These are phyloP conservation scores for Triticum monococcum DNA, from an alignment of 176 grass and related monocot genomes.

Conservation along the genomic window DNA sequence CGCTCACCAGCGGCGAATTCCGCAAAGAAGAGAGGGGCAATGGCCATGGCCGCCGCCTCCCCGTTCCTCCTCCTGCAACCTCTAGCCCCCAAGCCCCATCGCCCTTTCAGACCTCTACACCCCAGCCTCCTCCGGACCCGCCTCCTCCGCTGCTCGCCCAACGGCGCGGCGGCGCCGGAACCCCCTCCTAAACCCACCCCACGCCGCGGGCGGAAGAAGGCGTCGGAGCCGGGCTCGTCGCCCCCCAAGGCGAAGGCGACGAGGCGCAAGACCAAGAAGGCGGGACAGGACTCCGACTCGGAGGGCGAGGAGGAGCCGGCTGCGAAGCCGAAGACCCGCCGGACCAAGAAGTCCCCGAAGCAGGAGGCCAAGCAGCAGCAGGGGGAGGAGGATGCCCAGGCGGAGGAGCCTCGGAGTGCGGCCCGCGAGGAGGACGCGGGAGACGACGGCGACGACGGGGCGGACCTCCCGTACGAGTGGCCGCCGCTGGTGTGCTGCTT, in stretches of 20 bases:
- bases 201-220: slow-evolving; percentile 43
- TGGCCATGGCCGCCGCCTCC: slow-evolving; percentile 47
- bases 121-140: neutral
- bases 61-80: slow-evolving; percentile 25
- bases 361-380: slow-evolving; percentile 23
- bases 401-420: neutral
- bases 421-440: neutral
- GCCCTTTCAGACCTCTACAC: neutral
- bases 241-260: slow-evolving; percentile 21
- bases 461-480: slow-evolving; percentile 37
- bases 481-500: slow-evolving; percentile 79
- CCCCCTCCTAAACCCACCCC: slow-evolving; percentile 35
- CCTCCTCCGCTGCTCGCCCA: slow-evolving; percentile 34
- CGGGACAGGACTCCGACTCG: neutral
- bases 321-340: slow-evolving; percentile 31
- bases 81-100: slow-evolving; percentile 11
- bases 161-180: slow-evolving; percentile 35
- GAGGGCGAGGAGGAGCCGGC: slow-evolving; percentile 19
- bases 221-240: slow-evolving; percentile 9
- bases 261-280: slow-evolving; percentile 34
- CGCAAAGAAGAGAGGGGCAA: slow-evolving; percentile 25
- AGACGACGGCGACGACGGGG: slow-evolving; percentile 15
- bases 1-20: neutral
- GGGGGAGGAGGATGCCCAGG: neutral
- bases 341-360: slow-evolving; percentile 32